Evolutionary conservation across 306 rosid species (phyloP).

Genomic region (Begonia masoniana): DNA sequence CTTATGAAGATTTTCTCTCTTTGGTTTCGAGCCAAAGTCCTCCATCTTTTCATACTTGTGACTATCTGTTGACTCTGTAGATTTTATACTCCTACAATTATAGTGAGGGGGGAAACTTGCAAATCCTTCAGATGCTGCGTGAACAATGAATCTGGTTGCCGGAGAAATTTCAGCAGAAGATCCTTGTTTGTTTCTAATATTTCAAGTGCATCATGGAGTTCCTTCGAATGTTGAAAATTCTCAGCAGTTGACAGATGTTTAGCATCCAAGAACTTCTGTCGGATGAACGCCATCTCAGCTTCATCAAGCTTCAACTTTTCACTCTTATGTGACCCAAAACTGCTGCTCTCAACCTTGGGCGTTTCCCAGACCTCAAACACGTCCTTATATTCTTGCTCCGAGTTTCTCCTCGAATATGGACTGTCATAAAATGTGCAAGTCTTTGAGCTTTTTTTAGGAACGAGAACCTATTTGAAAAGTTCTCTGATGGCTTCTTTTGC

Average conservation of each 20-base stretch:
- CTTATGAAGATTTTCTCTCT: slow-evolving; percentile 23
- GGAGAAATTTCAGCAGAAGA: slow-evolving; percentile 55
- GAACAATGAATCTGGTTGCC: slow-evolving; percentile 74
- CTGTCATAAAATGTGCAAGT: slow-evolving; percentile 19
- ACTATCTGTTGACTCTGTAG: slow-evolving; percentile 14
- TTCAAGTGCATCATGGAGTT: slow-evolving; percentile 68
- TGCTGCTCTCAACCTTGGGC: slow-evolving; percentile 33
- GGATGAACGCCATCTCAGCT: slow-evolving; percentile 75
- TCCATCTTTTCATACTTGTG: slow-evolving; percentile 22
- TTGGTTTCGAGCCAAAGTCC: slow-evolving; percentile 31
- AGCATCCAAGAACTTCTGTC: slow-evolving; percentile 85
- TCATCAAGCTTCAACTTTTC: slow-evolving; percentile 33
- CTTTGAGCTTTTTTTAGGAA: slow-evolving; percentile 30
- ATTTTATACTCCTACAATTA: slow-evolving; percentile 24
- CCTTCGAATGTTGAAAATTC: slow-evolving; percentile 63
- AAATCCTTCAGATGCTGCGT: slow-evolving; percentile 79
- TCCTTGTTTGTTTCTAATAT: slow-evolving; percentile 78
- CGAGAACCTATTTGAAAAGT: slow-evolving; percentile 11
- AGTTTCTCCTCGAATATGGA: slow-evolving; percentile 41
- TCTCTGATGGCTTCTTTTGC: slow-evolving; percentile 27
- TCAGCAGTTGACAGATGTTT: slow-evolving; percentile 67
- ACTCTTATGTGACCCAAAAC: slow-evolving; percentile 24
- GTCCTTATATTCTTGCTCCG: slow-evolving; percentile 80
- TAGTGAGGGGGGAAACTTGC: slow-evolving; percentile 33
- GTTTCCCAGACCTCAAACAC: slow-evolving; percentile 82